phyloP scores from a whole-genome alignment of 495 filamentous ascomycete genomes.

The Aspergillus cristatus region DNA sequence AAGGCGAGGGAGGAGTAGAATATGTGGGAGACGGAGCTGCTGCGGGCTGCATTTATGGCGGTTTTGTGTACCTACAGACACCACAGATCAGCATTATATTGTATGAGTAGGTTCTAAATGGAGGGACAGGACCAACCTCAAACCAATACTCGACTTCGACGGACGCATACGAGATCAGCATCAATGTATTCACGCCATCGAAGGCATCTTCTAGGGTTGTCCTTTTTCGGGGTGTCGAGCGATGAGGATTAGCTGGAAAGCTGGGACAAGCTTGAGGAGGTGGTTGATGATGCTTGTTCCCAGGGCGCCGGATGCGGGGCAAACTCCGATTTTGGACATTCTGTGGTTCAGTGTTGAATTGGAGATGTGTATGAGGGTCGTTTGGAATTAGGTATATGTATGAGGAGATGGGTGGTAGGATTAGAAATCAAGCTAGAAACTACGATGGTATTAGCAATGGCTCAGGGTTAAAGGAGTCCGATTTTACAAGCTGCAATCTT shows the following conservation, averaged over 20 bases:
- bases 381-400: no score
- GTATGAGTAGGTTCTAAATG: no score
- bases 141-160: conserved; percentile 17
- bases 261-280: conserved; percentile 21
- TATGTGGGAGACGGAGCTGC: conserved; percentile 45
- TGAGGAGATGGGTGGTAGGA: no score
- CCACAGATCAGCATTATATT: no score
- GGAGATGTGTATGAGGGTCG: no score
- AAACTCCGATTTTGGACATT: no score
- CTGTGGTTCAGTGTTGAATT: no score
- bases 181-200: conserved; percentile 13
- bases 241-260: conserved; percentile 24
- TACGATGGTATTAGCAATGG: no score
- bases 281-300: conserved; percentile 32
- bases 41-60: conserved; percentile 44
- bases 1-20: conserved; percentile 55
- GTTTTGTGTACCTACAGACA: conserved; percentile 24
- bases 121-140: no score
- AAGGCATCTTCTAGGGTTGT: conserved; percentile 14
- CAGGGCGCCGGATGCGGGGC: conserved; percentile 34
- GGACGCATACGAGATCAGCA: conserved; percentile 25
- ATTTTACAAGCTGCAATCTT: no score
- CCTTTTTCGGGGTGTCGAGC: conserved; percentile 28
- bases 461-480: no score
- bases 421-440: no score